These are phyloP conservation scores for Brassica incana DNA, from an alignment of 345 rosid species.

Conservation along the genomic window DNA sequence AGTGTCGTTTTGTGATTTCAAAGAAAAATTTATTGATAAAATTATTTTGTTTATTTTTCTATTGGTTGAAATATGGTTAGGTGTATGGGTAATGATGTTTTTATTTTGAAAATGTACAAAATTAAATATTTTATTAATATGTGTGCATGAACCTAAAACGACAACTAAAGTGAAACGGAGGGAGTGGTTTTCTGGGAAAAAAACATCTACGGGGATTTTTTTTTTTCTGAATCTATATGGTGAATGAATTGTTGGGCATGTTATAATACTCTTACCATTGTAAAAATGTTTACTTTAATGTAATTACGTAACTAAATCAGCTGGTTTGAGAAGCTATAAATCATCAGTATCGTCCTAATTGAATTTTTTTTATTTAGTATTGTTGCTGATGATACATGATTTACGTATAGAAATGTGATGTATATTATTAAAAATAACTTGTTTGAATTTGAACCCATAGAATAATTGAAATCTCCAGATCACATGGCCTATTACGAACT, in stretches of 20 bases:
- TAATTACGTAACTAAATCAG: not conserved
- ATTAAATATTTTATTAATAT: no score
- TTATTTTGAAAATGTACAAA: no score
- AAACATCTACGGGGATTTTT: not conserved
- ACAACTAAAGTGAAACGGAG: no score
- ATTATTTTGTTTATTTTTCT: no score
- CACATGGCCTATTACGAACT: constrained; percentile 27
- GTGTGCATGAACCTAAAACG: no score
- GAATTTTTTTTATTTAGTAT: not conserved
- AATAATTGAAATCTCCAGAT: constrained; percentile 10
- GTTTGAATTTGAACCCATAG: not conserved
- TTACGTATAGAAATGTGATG: constrained; percentile 8
- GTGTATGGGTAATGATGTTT: no score
- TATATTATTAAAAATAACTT: constrained; percentile 7
- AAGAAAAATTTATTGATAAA: no score
- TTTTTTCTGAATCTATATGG: no score
- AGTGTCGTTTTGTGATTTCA: no score
- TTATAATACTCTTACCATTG: not conserved
- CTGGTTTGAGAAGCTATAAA: not conserved
- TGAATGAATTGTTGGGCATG: not conserved
- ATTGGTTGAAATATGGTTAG: no score
- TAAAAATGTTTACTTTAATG: not conserved
- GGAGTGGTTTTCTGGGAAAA: not conserved
- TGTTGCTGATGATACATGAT: not conserved
- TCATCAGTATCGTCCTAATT: not conserved